Evolutionary conservation across 768 basidiomycete genomes (phyloP).

Genomic region (Lactarius evosmus): DNA sequence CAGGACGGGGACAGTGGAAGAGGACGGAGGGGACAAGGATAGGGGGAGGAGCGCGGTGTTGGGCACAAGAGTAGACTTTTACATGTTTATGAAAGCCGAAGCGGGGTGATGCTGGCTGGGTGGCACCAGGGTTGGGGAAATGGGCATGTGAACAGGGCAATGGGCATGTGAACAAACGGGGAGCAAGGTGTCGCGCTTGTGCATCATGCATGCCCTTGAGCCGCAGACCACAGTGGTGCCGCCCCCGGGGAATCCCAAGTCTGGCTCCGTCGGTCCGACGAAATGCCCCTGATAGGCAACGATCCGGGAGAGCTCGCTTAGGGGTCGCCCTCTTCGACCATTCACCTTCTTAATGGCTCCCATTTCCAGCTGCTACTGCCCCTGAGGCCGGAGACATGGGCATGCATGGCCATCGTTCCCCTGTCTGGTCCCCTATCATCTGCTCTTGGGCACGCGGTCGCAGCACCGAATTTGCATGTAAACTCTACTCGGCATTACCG

Average conservation of each 20-base stretch:
- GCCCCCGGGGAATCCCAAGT: not conserved
- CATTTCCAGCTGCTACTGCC: not conserved
- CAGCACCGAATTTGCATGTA: not conserved
- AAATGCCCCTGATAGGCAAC: not conserved
- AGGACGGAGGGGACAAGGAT: not conserved
- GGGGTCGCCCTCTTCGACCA: not conserved
- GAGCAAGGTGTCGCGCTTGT: slow-evolving; percentile 17
- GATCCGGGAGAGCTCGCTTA: not conserved
- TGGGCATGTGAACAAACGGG: slow-evolving; percentile 22
- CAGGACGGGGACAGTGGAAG: not conserved
- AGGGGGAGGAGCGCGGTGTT: not conserved
- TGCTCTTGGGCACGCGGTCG: not conserved
- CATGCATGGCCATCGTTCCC: not conserved
- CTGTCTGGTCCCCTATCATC: not conserved
- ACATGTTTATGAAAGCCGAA: slow-evolving; percentile 17
- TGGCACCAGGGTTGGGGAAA: slow-evolving; percentile 26
- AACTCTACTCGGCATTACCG: not conserved
- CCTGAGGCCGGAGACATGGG: not conserved
- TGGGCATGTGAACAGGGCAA: slow-evolving; percentile 25
- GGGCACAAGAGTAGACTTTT: slow-evolving; percentile 1
- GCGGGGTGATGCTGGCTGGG: not conserved
- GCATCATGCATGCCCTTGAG: slow-evolving; percentile 5
- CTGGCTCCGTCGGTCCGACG: not conserved
- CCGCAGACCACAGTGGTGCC: not conserved
- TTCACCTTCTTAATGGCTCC: not conserved